Evolutionary conservation across 2,329 filamentous ascomycete genomes (phyloP).

Genomic region (Metarhizium anisopliae): DNA sequence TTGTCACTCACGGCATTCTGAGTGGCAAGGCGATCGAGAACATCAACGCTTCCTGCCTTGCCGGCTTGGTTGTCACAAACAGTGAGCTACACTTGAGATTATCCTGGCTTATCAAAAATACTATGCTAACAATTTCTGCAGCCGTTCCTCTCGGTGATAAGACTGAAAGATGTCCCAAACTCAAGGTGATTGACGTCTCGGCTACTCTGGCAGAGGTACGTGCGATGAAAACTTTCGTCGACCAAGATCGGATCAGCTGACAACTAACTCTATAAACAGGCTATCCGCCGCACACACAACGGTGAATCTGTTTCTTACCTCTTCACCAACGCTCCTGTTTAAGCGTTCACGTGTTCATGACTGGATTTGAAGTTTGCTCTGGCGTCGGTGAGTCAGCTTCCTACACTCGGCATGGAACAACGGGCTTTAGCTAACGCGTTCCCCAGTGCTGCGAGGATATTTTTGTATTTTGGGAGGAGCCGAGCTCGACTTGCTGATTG

Average conservation of each 20-base stretch:
- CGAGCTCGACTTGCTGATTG: neutral
- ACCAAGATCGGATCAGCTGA: slow-evolving; percentile 2
- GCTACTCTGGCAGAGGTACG: slow-evolving; percentile 61
- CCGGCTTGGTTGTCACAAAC: slow-evolving; percentile 81
- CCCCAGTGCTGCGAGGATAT: neutral
- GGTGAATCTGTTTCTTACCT: slow-evolving; percentile 57
- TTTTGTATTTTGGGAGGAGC: neutral
- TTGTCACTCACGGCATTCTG: slow-evolving; percentile 90
- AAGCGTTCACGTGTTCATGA: slow-evolving; percentile 4
- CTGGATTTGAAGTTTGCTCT: neutral
- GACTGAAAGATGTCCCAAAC: slow-evolving; percentile 65
- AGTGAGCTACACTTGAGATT: slow-evolving; percentile 31
- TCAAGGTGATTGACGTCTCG: slow-evolving; percentile 87
- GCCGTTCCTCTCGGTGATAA: slow-evolving; percentile 57
- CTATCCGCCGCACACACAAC: slow-evolving; percentile 61
- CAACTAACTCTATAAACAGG: slow-evolving; percentile 26
- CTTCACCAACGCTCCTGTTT: slow-evolving; percentile 56
- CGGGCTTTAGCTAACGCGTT: neutral
- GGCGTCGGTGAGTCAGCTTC: neutral
- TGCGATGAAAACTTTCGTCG: neutral
- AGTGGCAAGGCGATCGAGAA: slow-evolving; percentile 82
- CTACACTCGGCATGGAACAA: neutral
- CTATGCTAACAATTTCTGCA: slow-evolving; percentile 16
- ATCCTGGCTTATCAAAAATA: neutral
- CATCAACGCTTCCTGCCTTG: slow-evolving; percentile 68